Base-by-base conservation (phyloP, 2,329 filamentous ascomycete species). In the Xylariomycetidae sp. region DNA sequence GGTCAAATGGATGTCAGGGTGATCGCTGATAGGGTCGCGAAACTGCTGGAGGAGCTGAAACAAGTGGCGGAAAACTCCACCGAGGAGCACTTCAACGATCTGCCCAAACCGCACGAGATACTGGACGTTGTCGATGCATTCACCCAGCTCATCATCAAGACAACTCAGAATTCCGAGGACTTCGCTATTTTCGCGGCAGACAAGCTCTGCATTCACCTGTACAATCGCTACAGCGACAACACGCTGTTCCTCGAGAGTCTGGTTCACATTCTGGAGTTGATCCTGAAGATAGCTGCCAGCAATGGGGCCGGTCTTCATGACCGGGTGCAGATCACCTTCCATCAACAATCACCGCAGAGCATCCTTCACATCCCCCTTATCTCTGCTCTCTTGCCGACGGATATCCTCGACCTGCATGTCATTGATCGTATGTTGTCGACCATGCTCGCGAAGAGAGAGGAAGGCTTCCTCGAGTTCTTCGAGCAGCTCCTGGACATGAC, bases 401-500 rank as follows among this genome's bases (percentile, higher is more conserved):
- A 80, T 33, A 64, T 82, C 23, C 50, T 82, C 6, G 76, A 81
- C 46, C 76, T 77, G 67, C 65, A 67, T 32, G 71, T 72, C 32
- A 74, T 89, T 31, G 85, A 89, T 49, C 68, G 75, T 15, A 79
- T 84, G 32, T 73, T 89, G 46, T 76, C 85, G 6, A 82, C 82
- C 53, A 78, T 83, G 2, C 69, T 96, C 14, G 67, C 76, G 35
- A 72, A 81, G 35, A 78, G 79, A 38, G 85, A 88, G 41, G 71
- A 79, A 6, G 72, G 74, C 15, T 85, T 84, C 2, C 63, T 95
- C 3, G 78, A 87, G 36, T 84, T 94, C 54, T 70, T 96, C n/a
- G 78, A 82, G 32, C 79, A 80, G 26, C 68, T 95, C 26, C 68
- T 95, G 43, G 83, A 92, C 44, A 75, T 86, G 26, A 76, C 89